phyloP scores from a whole-genome alignment of 225 moss, liverwort and hornwort species.

The Polytrichum commune region DNA sequence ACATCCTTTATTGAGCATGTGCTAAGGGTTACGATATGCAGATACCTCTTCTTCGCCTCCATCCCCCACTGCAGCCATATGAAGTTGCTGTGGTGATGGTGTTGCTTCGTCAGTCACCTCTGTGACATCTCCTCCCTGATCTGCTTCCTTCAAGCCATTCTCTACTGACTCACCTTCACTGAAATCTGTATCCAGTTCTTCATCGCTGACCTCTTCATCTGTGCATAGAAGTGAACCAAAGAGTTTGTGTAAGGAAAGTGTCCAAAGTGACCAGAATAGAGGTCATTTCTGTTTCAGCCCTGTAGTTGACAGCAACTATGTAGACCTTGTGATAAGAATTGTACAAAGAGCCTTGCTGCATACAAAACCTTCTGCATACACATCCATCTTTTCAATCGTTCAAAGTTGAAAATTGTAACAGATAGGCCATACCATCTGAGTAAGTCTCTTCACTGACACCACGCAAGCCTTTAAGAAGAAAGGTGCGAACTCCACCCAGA shows the following conservation, averaged over 20 bases:
- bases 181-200: conserved; percentile 8
- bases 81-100: conserved; percentile 17
- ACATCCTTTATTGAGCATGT: background rate
- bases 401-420: background rate
- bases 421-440: conserved; percentile 14
- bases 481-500: conserved; percentile 26
- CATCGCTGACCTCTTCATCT: conserved; percentile 15
- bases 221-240: background rate
- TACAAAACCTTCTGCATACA: too few species aligned
- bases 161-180: conserved; percentile 1
- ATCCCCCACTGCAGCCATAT: conserved; percentile 16
- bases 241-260: too few species aligned
- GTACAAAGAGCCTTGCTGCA: background rate
- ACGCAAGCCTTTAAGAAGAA: conserved; percentile 31
- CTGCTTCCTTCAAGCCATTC: conserved; percentile 1
- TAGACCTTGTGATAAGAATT: background rate
- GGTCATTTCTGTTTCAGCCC: background rate
- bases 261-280: background rate
- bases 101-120: conserved; percentile 13
- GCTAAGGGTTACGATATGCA: background rate
- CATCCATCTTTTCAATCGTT: too few species aligned
- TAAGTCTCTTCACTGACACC: conserved; percentile 26
- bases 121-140: conserved; percentile 8
- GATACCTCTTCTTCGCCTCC: conserved; percentile 28
- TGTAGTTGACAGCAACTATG: background rate